Evolutionary conservation across 768 basidiomycete species (phyloP).

Genomic region (Panaeolus cyanescens): DNA sequence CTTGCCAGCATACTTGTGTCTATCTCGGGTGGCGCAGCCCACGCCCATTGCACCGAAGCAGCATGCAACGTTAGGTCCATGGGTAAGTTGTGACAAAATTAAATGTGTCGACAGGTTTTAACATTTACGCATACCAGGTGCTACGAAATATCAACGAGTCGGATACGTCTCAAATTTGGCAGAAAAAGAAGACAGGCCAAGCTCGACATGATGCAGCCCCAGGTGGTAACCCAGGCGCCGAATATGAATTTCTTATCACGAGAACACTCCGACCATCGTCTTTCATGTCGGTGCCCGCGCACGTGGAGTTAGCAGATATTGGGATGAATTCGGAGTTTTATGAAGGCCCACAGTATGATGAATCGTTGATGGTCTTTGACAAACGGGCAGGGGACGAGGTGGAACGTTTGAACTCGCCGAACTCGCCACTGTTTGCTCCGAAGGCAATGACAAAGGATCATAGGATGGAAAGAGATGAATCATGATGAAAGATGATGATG

Average conservation of each 20-base stretch:
- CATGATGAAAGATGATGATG: not conserved
- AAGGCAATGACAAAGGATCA: not conserved
- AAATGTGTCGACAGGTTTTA: not conserved
- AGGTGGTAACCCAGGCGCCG: constrained; percentile 29
- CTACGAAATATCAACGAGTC: constrained; percentile 32
- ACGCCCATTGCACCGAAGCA: constrained; percentile 50
- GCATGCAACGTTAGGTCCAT: constrained; percentile 52
- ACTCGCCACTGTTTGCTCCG: constrained; percentile 9
- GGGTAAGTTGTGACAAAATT: constrained; percentile 41
- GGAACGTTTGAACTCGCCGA: constrained; percentile 8
- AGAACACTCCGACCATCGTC: constrained; percentile 43
- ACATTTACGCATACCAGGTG: constrained; percentile 33
- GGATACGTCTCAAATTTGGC: constrained; percentile 11
- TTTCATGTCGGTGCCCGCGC: constrained; percentile 37
- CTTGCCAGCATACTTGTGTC: constrained; percentile 53
- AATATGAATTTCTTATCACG: constrained; percentile 54
- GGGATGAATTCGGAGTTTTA: constrained; percentile 39
- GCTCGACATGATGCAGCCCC: constrained; percentile 11
- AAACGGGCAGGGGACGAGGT: constrained; percentile 11
- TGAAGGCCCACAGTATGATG: constrained; percentile 30
- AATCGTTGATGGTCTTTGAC: constrained; percentile 54
- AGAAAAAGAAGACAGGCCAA: constrained; percentile 15
- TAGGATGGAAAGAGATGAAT: not conserved
- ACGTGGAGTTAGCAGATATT: constrained; percentile 45
- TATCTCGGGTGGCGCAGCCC: constrained; percentile 43